These are phyloP conservation scores for Paraleonurus japonicus DNA, from an alignment of 257 asterid species.

Conservation along the genomic window DNA sequence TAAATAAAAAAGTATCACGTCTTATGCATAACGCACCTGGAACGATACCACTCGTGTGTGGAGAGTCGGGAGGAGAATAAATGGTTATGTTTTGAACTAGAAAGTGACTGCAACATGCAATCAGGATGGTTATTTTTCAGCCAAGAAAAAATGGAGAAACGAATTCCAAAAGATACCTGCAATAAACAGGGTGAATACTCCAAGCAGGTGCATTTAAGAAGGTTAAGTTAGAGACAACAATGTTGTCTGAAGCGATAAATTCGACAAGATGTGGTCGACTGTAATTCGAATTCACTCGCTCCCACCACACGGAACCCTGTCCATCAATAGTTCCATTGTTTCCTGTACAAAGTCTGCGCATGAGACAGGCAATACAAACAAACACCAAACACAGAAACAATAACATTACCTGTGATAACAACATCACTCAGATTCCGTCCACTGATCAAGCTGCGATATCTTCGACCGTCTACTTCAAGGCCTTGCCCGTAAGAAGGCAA, in stretches of 20 bases:
- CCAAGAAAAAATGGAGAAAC: too few species aligned
- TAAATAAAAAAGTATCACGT: too few species aligned
- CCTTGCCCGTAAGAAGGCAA: conserved; percentile 66
- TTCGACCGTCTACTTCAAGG: conserved; percentile 46
- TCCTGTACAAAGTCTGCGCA: conserved; percentile 38
- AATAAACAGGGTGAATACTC: conserved; percentile 78
- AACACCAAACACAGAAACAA: not conserved
- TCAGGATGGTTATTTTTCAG: too few species aligned
- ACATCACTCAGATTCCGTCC: conserved; percentile 61
- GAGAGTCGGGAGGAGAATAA: conserved; percentile 75
- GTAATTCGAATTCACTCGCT: conserved; percentile 57
- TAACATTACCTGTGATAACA: conserved; percentile 55
- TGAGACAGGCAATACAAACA: not conserved
- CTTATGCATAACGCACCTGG: conserved; percentile 56
- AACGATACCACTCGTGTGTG: conserved; percentile 73
- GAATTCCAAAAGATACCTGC: too few species aligned
- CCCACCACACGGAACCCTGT: conserved; percentile 96
- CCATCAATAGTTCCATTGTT: conserved; percentile 92
- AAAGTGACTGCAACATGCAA: conserved; percentile 82
- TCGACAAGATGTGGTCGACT: conserved; percentile 89
- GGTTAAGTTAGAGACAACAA: conserved; percentile 83
- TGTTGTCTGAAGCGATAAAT: conserved; percentile 51
- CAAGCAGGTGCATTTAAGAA: conserved; percentile 84
- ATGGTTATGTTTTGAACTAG: conserved; percentile 78
- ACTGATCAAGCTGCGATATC: conserved; percentile 61